These are phyloP conservation scores for Vanrija pseudolonga DNA, from an alignment of 1,284 basidiomycete species.

Conservation along the genomic window DNA sequence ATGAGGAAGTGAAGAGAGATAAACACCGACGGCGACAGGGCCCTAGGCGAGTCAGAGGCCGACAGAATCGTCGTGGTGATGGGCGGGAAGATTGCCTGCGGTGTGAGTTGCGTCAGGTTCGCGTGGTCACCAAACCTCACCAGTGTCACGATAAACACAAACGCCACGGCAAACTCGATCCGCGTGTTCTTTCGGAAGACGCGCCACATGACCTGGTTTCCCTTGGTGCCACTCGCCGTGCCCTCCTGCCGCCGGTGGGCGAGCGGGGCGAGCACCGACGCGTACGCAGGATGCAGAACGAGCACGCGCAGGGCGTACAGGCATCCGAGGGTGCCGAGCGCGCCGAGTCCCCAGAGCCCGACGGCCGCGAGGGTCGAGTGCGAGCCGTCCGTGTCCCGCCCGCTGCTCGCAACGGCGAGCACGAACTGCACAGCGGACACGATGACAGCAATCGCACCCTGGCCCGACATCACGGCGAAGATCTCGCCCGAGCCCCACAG, in stretches of 20 bases:
- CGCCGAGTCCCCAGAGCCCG: conserved; percentile 41
- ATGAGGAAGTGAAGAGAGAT: conserved; percentile 49
- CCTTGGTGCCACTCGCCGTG: conserved; percentile 4
- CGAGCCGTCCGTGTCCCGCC: background rate
- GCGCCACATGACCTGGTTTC: conserved; percentile 19
- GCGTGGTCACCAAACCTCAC: conserved; percentile 52
- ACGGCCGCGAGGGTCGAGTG: conserved; percentile 27
- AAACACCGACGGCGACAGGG: conserved; percentile 44
- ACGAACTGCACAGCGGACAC: conserved; percentile 42
- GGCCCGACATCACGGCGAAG: conserved; percentile 48
- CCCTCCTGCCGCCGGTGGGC: conserved; percentile 7
- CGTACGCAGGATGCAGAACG: conserved; percentile 26
- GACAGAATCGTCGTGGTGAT: conserved; percentile 72
- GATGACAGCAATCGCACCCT: conserved; percentile 48
- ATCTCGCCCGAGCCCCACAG: conserved; percentile 40
- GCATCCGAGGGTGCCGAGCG: conserved; percentile 26
- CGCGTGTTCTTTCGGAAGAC: conserved; percentile 59
- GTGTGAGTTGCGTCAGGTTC: background rate
- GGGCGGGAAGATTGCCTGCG: conserved; percentile 75
- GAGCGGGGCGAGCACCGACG: conserved; percentile 18
- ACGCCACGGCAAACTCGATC: conserved; percentile 69
- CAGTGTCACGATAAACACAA: conserved; percentile 72
- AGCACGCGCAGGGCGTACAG: conserved; percentile 29
- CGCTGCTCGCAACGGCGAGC: conserved; percentile 33
- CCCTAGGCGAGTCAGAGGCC: conserved; percentile 53